Evolutionary conservation across 2,329 filamentous ascomycete species (phyloP), one percentile per base, ranked within the genome.

Genomic region (Aspergillus hortae): DNA sequence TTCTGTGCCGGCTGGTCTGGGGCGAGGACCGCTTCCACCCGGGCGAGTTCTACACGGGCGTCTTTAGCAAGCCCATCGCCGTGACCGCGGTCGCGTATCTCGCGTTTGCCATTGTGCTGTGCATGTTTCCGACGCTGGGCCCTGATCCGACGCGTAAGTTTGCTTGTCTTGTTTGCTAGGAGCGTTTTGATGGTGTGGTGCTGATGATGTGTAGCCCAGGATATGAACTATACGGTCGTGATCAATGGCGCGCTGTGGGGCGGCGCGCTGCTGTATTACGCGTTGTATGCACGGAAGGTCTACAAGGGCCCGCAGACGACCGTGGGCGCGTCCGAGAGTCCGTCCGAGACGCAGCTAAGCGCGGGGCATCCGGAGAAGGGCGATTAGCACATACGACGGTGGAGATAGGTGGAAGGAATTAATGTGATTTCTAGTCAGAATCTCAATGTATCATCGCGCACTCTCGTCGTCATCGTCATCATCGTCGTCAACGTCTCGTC

Each of bases 151-250:
- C 70, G 6, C 61, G 19, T 19, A 19, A 19, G 19, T 19, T 19
- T 19, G 19, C 19, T 19, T 19, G 19, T 4, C 19, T 19, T 3
- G 2, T 3, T 19, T 19, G 19, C 19, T 19, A 19, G 3, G 19
- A 19, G 19, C 19, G 19, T 19, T 19, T 19, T 19, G 19, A 19
- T 19, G 19, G 4, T 19, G 19, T 19, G 19, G 19, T 6, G 9
- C 51, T 11, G 46, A 30, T 52, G 33, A 46, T 49, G 14, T 9
- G 10, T 50, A 73, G 70, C 73, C 0, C 58, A 76, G 46, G 66
- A 66, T 33, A 85, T 85, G 82, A 85, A 85, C 56, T 85, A 85
- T 61, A 83, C 82, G 0, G 74, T 83, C 4, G 81, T 84, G 5
- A 81, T 85, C 53, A 83, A 83, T 56, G 72, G 72, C 46, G 73